A percentile compares a stretch with the other conserved stretches of the same genome.
phyloP scores from a whole-genome alignment of 1,284 basidiomycete genomes.

The Marasmius fiardii region DNA sequence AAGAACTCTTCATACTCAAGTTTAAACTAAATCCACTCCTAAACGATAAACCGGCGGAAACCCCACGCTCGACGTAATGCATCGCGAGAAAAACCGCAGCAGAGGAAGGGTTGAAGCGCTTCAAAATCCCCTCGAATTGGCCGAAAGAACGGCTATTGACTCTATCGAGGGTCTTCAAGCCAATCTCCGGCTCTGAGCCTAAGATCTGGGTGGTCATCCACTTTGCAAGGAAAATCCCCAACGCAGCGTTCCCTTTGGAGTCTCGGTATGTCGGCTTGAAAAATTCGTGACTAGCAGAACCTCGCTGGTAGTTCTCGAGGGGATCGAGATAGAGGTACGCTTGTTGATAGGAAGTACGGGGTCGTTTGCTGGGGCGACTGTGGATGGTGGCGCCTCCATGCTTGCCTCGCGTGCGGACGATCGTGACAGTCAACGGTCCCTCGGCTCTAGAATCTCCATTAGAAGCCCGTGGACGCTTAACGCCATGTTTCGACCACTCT shows the following conservation, averaged over 20 bases:
- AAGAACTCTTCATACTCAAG: background rate
- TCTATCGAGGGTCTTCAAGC: background rate
- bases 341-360: background rate
- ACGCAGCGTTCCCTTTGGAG: background rate
- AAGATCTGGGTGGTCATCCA: background rate
- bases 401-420: background rate
- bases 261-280: background rate
- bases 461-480: no score
- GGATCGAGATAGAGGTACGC: background rate
- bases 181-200: background rate
- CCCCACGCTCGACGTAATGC: background rate
- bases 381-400: background rate
- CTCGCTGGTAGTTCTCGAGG: background rate
- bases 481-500: no score
- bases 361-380: background rate
- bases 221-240: background rate
- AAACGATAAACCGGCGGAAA: background rate
- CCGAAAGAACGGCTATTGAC: background rate
- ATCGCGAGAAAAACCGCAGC: background rate
- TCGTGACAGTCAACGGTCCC: background rate
- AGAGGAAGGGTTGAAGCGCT: background rate
- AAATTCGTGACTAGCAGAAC: no score
- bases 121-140: background rate
- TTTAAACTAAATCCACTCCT: background rate
- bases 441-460: no score